Percentiles rank a stretch among this genome's conserved stretches.
Evolutionary conservation across 1,139 yeast genomes (phyloP).

Genomic region (Blastobotrys elegans): DNA sequence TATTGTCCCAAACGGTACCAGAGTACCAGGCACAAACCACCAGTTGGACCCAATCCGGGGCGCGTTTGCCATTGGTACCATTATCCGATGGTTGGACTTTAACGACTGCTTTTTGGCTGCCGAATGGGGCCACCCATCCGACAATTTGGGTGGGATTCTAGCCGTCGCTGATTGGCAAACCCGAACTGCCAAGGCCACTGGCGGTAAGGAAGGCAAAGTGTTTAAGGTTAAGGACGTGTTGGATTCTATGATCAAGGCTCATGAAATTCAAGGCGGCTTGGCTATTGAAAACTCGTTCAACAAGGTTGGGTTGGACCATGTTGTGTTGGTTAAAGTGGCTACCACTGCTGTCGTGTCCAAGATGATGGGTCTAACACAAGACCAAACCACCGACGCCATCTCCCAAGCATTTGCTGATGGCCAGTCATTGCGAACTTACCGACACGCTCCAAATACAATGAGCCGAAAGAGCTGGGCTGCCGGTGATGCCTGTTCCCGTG

Average conservation of each 20-base stretch:
- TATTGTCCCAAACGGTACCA: conserved; percentile 49
- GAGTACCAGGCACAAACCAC: conserved; percentile 48
- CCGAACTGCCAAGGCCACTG: conserved; percentile 42
- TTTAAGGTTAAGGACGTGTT: conserved; percentile 48
- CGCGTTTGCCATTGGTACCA: conserved; percentile 53
- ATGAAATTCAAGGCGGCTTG: conserved; percentile 54
- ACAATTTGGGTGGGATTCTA: conserved; percentile 52
- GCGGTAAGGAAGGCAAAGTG: conserved; percentile 37
- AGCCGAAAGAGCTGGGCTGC: conserved; percentile 65
- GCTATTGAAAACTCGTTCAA: conserved; percentile 57
- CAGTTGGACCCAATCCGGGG: conserved; percentile 53
- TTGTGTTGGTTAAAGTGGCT: conserved; percentile 54
- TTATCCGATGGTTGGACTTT: conserved; percentile 55
- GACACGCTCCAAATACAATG: conserved; percentile 61
- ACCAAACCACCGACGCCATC: conserved; percentile 50
- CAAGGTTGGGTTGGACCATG: conserved; percentile 57
- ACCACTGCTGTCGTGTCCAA: conserved; percentile 55
- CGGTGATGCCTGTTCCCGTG: conserved; percentile 58
- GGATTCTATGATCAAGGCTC: conserved; percentile 55
- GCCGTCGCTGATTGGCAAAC: conserved; percentile 56
- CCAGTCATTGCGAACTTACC: conserved; percentile 51
- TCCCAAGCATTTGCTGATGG: conserved; percentile 61
- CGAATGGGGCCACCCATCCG: conserved; percentile 64
- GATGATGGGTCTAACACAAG: conserved; percentile 45
- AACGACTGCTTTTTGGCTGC: conserved; percentile 63